Conservation (phyloP, 164 flowering plant genomes). For the Annona squamosa region DNA sequence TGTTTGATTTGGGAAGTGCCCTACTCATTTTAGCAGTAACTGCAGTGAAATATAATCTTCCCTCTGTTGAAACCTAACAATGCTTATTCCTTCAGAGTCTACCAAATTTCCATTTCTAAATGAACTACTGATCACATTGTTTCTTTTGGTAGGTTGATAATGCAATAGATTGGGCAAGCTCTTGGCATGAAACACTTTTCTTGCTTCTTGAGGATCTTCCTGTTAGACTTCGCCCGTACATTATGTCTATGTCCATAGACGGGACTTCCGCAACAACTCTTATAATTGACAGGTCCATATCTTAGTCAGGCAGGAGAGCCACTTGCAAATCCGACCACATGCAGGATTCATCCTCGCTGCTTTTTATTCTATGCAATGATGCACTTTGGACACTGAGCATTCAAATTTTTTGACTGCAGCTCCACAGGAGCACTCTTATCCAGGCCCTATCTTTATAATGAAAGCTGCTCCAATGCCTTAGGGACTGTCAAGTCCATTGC, state of each 20-base stretch:
- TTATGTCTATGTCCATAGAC: conserved; percentile 78
- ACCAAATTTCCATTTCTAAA: conserved; percentile 1
- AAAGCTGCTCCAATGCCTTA: conserved; percentile 79
- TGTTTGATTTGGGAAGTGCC: not conserved
- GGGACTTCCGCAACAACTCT: conserved; percentile 96
- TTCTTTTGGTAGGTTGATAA: conserved; percentile 68
- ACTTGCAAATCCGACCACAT: not conserved
- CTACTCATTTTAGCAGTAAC: not conserved
- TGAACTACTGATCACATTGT: conserved; percentile 10
- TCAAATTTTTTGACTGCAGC: conserved; percentile 33
- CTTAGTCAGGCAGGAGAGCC: not conserved
- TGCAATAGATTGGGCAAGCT: conserved; percentile 54
- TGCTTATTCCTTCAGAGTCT: not conserved
- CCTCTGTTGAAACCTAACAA: not conserved
- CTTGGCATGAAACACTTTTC: conserved; percentile 73
- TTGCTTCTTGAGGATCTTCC: conserved; percentile 71
- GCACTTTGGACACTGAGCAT: conserved; percentile 4
- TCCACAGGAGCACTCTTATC: conserved; percentile 66
- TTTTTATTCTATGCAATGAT: not conserved
- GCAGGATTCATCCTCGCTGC: not conserved
- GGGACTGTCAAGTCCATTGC: conserved; percentile 73
- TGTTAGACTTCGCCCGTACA: conserved; percentile 30
- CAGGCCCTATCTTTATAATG: conserved; percentile 75
- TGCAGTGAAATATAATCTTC: not conserved
- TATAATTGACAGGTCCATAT: conserved; percentile 64